Percentiles rank a stretch among this genome's conserved stretches.
phyloP scores from a whole-genome alignment of 352 stramenopile species.

The Peronospora belbahrii region DNA sequence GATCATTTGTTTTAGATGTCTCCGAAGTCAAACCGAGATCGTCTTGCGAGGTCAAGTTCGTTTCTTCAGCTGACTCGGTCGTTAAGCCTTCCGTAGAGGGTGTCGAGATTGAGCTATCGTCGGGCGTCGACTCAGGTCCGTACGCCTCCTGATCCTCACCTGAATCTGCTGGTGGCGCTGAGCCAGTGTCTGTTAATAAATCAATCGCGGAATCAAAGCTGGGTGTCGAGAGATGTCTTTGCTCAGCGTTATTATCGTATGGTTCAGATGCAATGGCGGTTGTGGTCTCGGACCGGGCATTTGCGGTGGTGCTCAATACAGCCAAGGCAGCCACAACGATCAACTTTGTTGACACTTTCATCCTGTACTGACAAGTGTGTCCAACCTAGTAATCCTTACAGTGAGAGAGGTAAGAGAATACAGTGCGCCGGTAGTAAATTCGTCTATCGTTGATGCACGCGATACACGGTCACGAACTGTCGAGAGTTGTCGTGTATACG shows the following conservation, averaged over 20 bases:
- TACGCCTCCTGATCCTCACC: too few relatives aligned
- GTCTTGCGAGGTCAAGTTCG: constrained; percentile 2
- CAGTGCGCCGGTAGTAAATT: neutral
- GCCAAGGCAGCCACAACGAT: constrained; percentile 15
- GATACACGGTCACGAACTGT: constrained; percentile 14
- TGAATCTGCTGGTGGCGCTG: too few relatives aligned
- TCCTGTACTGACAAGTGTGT: constrained; percentile 14
- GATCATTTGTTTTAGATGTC: too few relatives aligned
- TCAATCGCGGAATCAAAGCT: constrained; percentile 4
- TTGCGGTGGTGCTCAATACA: constrained; percentile 2
- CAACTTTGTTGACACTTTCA: constrained; percentile 23
- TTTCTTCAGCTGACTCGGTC: constrained; percentile 3
- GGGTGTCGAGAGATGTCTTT: constrained; percentile 3
- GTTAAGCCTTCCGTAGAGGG: neutral
- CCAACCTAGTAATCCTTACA: constrained; percentile 20
- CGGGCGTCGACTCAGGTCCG: too few relatives aligned
- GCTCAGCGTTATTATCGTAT: constrained; percentile 7
- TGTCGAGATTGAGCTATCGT: too few relatives aligned
- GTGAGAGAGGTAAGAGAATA: constrained; percentile 13
- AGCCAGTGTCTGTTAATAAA: too few relatives aligned
- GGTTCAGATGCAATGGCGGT: constrained; percentile 1
- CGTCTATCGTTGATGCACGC: too few relatives aligned
- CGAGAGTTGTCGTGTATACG: constrained; percentile 20
- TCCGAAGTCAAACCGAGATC: neutral
- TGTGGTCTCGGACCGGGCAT: constrained; percentile 5